Evolutionary conservation across 495 filamentous ascomycete genomes (phyloP), one percentile per base, ranked within the genome.

Genomic region (Podospora appendiculata): DNA sequence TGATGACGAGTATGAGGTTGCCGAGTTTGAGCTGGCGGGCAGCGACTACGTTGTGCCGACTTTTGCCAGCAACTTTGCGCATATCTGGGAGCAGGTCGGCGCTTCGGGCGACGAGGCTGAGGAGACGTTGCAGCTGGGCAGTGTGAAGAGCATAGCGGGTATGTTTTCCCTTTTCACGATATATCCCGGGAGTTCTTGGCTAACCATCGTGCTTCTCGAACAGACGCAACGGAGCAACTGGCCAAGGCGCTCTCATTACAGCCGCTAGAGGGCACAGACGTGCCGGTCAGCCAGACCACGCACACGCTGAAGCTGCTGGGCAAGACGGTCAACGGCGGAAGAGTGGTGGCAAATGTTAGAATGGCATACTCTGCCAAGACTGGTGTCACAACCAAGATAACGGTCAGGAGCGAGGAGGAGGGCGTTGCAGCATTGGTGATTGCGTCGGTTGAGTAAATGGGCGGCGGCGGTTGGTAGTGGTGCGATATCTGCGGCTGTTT

Each of bases 1-100:
- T 60, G 91, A 96, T 18, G 93, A 98, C 59, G 93, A 98, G 70
- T 98, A 98, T 66, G 86, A 96, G 70, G 89, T 96, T 51, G 88
- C 93, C 52, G 92, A 96, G 62, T 81, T 98, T 50, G 94, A 97
- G 45, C 79, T 98, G 48, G 79, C 79, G 33, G 92, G 91, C 53
- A 90, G 87, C 59, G 94, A 98, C 66, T 97, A 97, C 68, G 80
- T 97, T 48, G 81, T 93, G 50, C 94, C 94, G 11, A 82, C 89
- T 4, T 97, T 95, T 61, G 90, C 92, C 1, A 86, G 90, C 64
- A 94, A 87, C 75, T 98, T 97, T 70, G 88, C 89, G 53, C 89
- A 95, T 64, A 78, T 96, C n/a, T 98, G 93, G 93, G 89, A 95
- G 67, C 88, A 95, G 67, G 86, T 93, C 16, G 87, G 87, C 44